Conservation (phyloP, 768 basidiomycete genomes). For the Serendipita sp. region DNA sequence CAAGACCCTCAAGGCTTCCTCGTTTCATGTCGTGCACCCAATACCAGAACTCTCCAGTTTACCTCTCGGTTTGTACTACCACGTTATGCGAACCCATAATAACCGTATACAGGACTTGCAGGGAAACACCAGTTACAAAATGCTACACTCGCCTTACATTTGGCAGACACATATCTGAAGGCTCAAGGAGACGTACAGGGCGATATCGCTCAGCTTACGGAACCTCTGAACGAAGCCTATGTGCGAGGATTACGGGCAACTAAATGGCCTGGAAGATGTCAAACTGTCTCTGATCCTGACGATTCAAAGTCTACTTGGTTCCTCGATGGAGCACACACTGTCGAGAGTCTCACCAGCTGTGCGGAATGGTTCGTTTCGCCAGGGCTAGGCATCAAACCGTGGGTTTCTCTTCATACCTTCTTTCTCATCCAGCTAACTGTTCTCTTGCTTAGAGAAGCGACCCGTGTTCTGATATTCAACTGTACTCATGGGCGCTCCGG, state of each 20-base stretch:
- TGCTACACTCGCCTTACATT: slow-evolving; percentile 65
- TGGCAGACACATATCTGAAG: slow-evolving; percentile 50
- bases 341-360: slow-evolving; percentile 76
- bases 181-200: neutral
- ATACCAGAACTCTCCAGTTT: slow-evolving; percentile 33
- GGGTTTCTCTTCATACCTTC: neutral
- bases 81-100: neutral
- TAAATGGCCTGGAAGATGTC: slow-evolving; percentile 91
- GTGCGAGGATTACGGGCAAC: slow-evolving; percentile 47
- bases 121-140: slow-evolving; percentile 80
- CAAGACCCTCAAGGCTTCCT: slow-evolving; percentile 36
- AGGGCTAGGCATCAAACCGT: slow-evolving; percentile 28
- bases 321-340: slow-evolving; percentile 90
- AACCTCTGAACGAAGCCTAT: slow-evolving; percentile 32
- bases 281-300: slow-evolving; percentile 51
- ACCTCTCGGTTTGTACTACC: slow-evolving; percentile 38
- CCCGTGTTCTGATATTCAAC: slow-evolving; percentile 76
- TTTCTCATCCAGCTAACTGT: neutral
- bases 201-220: slow-evolving; percentile 15
- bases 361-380: slow-evolving; percentile 74
- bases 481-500: slow-evolving; percentile 86
- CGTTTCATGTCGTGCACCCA: slow-evolving; percentile 45
- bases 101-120: slow-evolving; percentile 43
- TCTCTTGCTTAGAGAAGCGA: slow-evolving; percentile 17
- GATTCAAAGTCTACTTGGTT: slow-evolving; percentile 54